phyloP scores from a whole-genome alignment of 176 grass and related monocot species.

The Elaeis guineensis region DNA sequence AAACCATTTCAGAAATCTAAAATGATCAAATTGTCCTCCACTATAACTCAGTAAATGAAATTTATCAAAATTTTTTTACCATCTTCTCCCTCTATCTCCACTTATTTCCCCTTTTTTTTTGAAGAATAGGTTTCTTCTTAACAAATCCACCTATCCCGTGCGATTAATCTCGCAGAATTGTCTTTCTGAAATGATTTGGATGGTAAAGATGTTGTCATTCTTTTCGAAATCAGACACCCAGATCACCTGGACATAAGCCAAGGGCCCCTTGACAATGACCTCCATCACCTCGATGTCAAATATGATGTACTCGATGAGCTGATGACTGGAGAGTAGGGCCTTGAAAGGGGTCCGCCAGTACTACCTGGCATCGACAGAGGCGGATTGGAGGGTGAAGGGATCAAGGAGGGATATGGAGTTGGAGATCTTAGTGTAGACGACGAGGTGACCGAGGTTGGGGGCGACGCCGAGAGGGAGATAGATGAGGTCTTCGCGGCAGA shows the following conservation, averaged over 20 bases:
- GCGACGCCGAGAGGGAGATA: constrained; percentile 56
- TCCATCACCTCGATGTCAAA: constrained; percentile 64
- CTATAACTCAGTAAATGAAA: no score
- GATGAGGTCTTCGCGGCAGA: constrained; percentile 87
- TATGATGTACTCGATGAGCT: constrained; percentile 82
- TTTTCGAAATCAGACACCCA: constrained; percentile 68
- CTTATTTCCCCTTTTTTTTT: no score
- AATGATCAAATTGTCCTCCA: no score
- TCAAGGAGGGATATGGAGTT: constrained; percentile 63
- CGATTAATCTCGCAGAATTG: no score
- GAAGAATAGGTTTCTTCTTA: no score
- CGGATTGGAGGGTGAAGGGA: constrained; percentile 55
- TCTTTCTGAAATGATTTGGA: constrained; percentile 75
- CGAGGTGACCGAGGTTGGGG: constrained; percentile 52
- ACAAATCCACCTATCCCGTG: no score
- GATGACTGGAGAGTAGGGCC: constrained; percentile 53
- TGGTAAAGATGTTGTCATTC: constrained; percentile 60
- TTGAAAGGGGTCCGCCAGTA: constrained; percentile 68
- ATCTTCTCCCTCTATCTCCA: no score
- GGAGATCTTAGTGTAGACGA: constrained; percentile 69
- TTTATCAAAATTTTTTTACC: no score
- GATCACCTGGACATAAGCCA: constrained; percentile 65
- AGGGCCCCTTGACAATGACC: constrained; percentile 45
- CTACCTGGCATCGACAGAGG: constrained; percentile 61
- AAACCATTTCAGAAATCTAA: no score